Base-by-base conservation (phyloP, 148 eudicot genomes). In the Selenicereus undatus region DNA sequence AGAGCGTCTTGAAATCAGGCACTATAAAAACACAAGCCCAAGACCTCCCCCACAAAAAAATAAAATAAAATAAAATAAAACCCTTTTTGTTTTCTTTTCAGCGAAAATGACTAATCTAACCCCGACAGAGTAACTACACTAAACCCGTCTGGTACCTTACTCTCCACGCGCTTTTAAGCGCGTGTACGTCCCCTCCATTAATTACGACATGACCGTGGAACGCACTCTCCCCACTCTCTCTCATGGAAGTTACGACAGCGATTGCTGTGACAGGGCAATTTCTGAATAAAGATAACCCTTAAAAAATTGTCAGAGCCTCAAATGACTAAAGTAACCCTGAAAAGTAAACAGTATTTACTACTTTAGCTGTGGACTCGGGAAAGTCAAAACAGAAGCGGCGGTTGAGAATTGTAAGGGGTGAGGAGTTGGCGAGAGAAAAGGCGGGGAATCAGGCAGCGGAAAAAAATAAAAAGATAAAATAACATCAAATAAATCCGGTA, bases 331-430 rank as follows among this genome's bases (percentile, higher is more conserved):
- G 35, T 56, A 21, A 11, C 52, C 82, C 64, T 52, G 54, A 21
- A 71, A n/a, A 52, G 50, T 22, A 48, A 58, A 16, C 64, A 35
- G 18, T 11, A 17, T 56, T 56, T 56, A 20, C 62, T 0, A 3
- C 16, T 20, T 11, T 21, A 48, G 62, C 18, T 43, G 32, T 74
- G 76, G 54, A 74, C 56, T 74, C 27, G 22, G 4, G 30, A 24
- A 24, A 74, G 76, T 74, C 76, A 74, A 42, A 66, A 20, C 35
- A 66, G 35, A 62, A 66, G 3, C 32, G 76, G 36, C 69, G 58
- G 82, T 80, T 73, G 76, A 56, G 82, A 79, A 71, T 71, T 35
- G 70, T 9, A 72, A 54, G 81, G 62, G 16, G 8, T 52, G 58
- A 42, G 75, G 12, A 7, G 43, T 39, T 39, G 8, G 43, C 43